Percentiles rank a stretch among this genome's conserved stretches.
phyloP scores from a whole-genome alignment of 139 green algal species.

The Axilococcus clingmanii region DNA sequence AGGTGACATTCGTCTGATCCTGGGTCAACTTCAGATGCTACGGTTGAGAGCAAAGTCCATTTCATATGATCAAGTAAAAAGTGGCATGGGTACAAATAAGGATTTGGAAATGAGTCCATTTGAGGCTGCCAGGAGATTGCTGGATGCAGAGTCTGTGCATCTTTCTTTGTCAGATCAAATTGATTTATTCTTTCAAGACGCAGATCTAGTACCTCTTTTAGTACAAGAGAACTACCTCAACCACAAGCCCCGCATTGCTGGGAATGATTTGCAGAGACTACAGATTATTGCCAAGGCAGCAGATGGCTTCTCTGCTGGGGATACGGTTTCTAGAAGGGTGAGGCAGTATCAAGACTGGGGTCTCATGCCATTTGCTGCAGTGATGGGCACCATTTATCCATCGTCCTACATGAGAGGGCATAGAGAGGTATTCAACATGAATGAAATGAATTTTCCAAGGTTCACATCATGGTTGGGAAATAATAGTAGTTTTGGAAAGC shows the following conservation, averaged over 20 bases:
- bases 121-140: constrained; percentile 57
- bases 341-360: constrained; percentile 55
- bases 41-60: constrained; percentile 49
- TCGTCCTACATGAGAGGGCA: constrained; percentile 63
- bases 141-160: constrained; percentile 26
- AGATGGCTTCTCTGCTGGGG: constrained; percentile 69
- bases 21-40: constrained; percentile 90
- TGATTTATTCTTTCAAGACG: constrained; percentile 86
- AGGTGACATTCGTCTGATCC: constrained; percentile 82
- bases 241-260: constrained; percentile 49
- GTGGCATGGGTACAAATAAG: constrained; percentile 41
- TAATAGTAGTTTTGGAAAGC: constrained; percentile 75
- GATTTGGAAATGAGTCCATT: constrained; percentile 87
- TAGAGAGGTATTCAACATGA: constrained; percentile 49
- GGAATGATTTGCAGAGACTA: constrained; percentile 31
- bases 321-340: constrained; percentile 68
- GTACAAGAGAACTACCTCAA: constrained; percentile 97
- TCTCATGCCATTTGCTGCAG: constrained; percentile 46
- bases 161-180: constrained; percentile 40
- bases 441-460: constrained; percentile 64
- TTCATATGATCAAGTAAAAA: constrained; percentile 56
- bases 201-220: constrained; percentile 85
- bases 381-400: constrained; percentile 64
- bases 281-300: constrained; percentile 75
- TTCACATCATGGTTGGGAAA: constrained; percentile 93